phyloP scores from a whole-genome alignment of 2,329 filamentous ascomycete species.

The Colletotrichum gloeosporioides region DNA sequence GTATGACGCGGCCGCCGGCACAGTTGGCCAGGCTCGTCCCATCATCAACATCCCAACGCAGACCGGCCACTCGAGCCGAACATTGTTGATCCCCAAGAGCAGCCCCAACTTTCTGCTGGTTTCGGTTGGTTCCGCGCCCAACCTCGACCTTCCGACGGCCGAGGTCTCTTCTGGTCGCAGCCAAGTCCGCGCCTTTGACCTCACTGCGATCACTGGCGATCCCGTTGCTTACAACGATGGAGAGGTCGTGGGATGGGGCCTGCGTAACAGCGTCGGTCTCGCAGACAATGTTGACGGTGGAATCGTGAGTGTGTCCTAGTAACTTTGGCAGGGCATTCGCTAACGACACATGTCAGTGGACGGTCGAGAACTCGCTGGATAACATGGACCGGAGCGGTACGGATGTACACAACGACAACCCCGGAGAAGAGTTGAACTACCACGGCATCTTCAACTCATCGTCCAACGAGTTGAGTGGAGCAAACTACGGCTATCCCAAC shows the following conservation, averaged over 20 bases:
- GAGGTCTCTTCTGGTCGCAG: conserved; percentile 61
- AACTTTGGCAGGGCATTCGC: neutral
- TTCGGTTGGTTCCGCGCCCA: conserved; percentile 67
- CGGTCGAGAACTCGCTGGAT: conserved; percentile 76
- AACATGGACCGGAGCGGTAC: conserved; percentile 61
- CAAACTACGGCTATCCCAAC: conserved; percentile 30
- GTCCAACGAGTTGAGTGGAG: conserved; percentile 34
- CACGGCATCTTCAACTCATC: conserved; percentile 59
- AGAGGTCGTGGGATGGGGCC: conserved; percentile 66
- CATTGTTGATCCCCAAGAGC: conserved; percentile 64
- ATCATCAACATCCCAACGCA: conserved; percentile 51
- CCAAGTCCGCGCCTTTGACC: conserved; percentile 67
- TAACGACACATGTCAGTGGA: conserved; percentile 37
- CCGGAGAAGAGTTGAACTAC: conserved; percentile 77
- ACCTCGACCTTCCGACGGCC: conserved; percentile 63
- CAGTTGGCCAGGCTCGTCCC: conserved; percentile 55
- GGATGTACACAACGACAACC: conserved; percentile 72
- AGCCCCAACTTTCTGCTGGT: conserved; percentile 65
- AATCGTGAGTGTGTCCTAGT: conserved; percentile 32
- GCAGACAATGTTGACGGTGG: conserved; percentile 63
- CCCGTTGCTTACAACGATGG: conserved; percentile 56
- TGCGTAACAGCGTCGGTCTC: conserved; percentile 75
- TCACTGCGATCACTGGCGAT: conserved; percentile 32
- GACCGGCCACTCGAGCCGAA: conserved; percentile 67
- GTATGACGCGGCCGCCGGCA: conserved; percentile 62